phyloP scores from a whole-genome alignment of 192 early-diverging fungal species.

The Chytriomyces hyalinus region DNA sequence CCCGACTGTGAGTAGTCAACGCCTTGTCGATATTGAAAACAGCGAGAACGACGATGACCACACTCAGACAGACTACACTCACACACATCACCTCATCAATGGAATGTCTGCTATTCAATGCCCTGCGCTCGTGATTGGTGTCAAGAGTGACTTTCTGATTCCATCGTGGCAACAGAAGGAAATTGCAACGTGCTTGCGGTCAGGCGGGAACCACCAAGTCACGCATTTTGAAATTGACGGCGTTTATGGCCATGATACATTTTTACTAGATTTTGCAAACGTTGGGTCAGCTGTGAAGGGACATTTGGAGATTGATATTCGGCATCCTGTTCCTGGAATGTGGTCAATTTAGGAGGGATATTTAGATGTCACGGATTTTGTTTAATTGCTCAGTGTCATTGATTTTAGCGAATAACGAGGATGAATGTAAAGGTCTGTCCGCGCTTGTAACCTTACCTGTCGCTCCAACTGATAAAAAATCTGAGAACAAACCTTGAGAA shows the following conservation, averaged over 20 bases:
- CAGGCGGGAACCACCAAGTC: constrained; percentile 85
- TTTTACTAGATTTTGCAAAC: constrained; percentile 87
- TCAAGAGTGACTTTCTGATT: constrained; percentile 95
- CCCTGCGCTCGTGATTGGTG: constrained; percentile 90
- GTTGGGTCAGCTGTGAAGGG: constrained; percentile 96
- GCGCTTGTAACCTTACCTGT: too few species aligned
- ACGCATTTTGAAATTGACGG: constrained; percentile 98
- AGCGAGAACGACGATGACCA: constrained; percentile 8
- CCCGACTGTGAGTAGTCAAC: constrained; percentile 1
- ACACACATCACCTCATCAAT: constrained; percentile 56
- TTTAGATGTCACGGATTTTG: too few species aligned
- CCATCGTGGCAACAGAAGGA: constrained; percentile 95
- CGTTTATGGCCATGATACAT: constrained; percentile 97
- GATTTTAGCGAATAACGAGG: too few species aligned
- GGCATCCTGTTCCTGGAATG: constrained; percentile 7
- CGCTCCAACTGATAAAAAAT: too few species aligned
- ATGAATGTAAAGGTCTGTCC: too few species aligned
- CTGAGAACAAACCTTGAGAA: too few species aligned
- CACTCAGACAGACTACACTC: background rate
- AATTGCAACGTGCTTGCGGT: constrained; percentile 85
- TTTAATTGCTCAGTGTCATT: too few species aligned
- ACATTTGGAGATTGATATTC: constrained; percentile 50
- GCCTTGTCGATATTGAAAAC: background rate
- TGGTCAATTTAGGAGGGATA: background rate
- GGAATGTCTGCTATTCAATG: constrained; percentile 73